Percentiles rank a stretch among this genome's conserved stretches.
Evolutionary conservation across 1,284 basidiomycete genomes (phyloP).

Genomic region (Austroboletus novae-zelandiae): DNA sequence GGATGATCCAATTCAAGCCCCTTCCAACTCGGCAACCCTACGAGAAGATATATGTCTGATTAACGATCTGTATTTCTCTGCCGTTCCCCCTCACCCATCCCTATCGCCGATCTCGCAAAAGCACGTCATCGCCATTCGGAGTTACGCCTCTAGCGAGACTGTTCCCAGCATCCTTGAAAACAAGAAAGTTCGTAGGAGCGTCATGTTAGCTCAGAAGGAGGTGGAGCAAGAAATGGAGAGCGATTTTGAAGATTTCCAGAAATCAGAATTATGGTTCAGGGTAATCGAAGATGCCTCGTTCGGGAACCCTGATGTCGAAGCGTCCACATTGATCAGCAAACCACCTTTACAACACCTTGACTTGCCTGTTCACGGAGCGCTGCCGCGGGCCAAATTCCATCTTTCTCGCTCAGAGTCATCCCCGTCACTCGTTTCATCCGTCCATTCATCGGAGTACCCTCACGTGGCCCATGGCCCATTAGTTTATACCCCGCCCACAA

Average conservation of each 20-base stretch:
- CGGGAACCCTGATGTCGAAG: conserved; percentile 23
- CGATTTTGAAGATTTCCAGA: conserved; percentile 86
- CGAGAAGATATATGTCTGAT: conserved; percentile 88
- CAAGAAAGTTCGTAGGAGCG: conserved; percentile 66
- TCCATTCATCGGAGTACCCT: conserved; percentile 9
- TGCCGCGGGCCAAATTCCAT: conserved; percentile 22
- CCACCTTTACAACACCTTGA: conserved; percentile 24
- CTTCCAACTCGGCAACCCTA: conserved; percentile 58
- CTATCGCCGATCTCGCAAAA: conserved; percentile 67
- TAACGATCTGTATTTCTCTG: conserved; percentile 80
- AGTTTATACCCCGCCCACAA: conserved; percentile 32
- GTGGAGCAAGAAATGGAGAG: conserved; percentile 88
- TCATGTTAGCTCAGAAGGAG: conserved; percentile 82
- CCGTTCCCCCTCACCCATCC: conserved; percentile 53
- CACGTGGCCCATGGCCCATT: conserved; percentile 10
- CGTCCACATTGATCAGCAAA: conserved; percentile 27
- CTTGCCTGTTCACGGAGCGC: conserved; percentile 15
- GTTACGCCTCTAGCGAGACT: conserved; percentile 56
- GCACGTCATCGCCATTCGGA: conserved; percentile 66
- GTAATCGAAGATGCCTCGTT: conserved; percentile 74
- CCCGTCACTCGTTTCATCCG: conserved; percentile 31
- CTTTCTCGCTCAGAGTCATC: conserved; percentile 41
- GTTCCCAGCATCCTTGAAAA: conserved; percentile 48
- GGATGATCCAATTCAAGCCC: conserved; percentile 61
- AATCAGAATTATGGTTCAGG: conserved; percentile 88